Evolutionary conservation across 371 early-diverging fungal genomes (phyloP).

Genomic region (Coemansia sp.): DNA sequence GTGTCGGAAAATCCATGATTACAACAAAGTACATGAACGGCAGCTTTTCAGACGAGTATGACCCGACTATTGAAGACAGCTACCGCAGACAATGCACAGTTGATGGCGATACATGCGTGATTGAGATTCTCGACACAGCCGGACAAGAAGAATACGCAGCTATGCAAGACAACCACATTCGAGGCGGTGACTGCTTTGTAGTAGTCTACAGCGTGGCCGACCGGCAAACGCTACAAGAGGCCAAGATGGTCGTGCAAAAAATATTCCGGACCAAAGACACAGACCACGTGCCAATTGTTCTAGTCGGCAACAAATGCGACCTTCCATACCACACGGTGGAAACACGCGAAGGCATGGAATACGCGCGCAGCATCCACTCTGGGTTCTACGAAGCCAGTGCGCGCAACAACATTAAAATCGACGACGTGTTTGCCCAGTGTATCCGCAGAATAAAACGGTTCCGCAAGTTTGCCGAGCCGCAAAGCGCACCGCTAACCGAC

Average conservation of each 20-base stretch:
- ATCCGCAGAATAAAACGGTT: conserved; percentile 72
- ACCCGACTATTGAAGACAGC: conserved; percentile 94
- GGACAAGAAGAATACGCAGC: conserved; percentile 90
- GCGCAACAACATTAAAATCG: conserved; percentile 81
- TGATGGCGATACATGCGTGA: conserved; percentile 75
- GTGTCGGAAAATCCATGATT: conserved; percentile 80
- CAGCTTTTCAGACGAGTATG: conserved; percentile 89
- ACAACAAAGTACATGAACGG: conserved; percentile 90
- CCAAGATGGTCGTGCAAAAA: conserved; percentile 70
- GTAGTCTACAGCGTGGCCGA: conserved; percentile 77
- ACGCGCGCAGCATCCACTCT: conserved; percentile 74
- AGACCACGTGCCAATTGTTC: conserved; percentile 80
- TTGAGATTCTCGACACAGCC: conserved; percentile 94
- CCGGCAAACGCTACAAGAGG: conserved; percentile 76
- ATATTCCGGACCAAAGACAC: conserved; percentile 80
- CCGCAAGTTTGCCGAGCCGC: conserved; percentile 17
- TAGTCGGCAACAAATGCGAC: conserved; percentile 96
- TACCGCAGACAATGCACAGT: conserved; percentile 87
- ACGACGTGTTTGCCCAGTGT: conserved; percentile 84
- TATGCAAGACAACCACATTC: conserved; percentile 80
- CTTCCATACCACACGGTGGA: conserved; percentile 73
- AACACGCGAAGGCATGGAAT: conserved; percentile 69
- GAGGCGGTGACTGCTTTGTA: conserved; percentile 86
- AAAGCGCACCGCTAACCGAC: neutral
- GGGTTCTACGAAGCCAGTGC: conserved; percentile 92